Conservation (phyloP, 2,329 filamentous ascomycete species). For the Gaeumannomyces tritici region DNA sequence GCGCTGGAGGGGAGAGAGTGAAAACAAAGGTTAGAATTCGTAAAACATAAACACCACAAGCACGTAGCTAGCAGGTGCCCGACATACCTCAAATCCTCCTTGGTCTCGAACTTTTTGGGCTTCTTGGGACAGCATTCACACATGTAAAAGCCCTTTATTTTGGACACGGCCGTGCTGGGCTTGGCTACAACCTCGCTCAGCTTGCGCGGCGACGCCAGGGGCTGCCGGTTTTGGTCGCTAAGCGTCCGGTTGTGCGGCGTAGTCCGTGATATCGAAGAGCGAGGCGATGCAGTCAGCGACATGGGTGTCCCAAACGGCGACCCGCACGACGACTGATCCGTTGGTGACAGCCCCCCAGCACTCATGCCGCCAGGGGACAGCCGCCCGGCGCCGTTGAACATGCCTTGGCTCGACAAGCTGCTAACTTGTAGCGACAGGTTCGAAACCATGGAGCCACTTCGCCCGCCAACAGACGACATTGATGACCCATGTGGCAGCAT, state of each 20-base stretch:
- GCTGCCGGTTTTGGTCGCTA: conserved; percentile 27
- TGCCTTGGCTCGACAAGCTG: conserved; percentile 29
- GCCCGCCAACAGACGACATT: conserved; percentile 28
- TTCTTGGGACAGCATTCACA: conserved; percentile 97
- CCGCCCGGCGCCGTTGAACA: conserved; percentile 24
- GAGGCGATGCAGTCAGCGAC: conserved; percentile 39
- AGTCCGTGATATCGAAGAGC: conserved; percentile 31
- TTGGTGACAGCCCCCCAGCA: conserved; percentile 41
- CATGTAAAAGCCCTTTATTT: conserved; percentile 48
- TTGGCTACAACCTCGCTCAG: conserved; percentile 34
- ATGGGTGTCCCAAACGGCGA: conserved; percentile 40
- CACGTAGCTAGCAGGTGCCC: neutral
- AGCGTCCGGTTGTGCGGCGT: conserved; percentile 33
- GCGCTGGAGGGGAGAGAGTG: conserved; percentile 38
- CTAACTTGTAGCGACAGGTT: conserved; percentile 32
- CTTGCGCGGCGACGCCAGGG: conserved; percentile 39
- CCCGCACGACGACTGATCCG: conserved; percentile 26
- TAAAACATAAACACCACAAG: neutral
- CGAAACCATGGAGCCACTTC: conserved; percentile 38
- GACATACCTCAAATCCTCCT: conserved; percentile 73
- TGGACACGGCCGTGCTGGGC: conserved; percentile 26
- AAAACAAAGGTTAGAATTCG: neutral
- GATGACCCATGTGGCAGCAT: conserved; percentile 36
- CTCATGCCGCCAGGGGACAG: conserved; percentile 34
- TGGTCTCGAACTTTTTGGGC: conserved; percentile 85